Evolutionary conservation across 805 yeast species (phyloP).

Genomic region (Myxozyma monticola): DNA sequence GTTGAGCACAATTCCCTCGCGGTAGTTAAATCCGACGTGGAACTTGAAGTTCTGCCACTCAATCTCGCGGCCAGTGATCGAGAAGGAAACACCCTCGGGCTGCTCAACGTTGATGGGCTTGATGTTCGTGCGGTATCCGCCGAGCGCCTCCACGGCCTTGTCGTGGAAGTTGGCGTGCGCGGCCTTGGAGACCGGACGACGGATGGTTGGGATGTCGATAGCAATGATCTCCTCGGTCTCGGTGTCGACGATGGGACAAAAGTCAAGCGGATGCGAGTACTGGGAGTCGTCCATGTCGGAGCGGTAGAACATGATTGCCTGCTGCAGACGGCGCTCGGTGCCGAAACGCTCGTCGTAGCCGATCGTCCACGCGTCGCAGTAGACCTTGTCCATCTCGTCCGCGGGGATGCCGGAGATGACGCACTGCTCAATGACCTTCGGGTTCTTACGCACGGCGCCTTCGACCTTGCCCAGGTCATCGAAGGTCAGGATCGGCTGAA

Average conservation of each 20-base stretch:
- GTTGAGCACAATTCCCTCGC: conserved; percentile 79
- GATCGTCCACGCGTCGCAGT: conserved; percentile 71
- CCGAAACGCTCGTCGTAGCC: conserved; percentile 81
- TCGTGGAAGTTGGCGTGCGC: conserved; percentile 73
- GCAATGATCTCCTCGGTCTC: conserved; percentile 65
- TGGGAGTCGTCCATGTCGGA: conserved; percentile 74
- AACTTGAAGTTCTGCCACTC: conserved; percentile 76
- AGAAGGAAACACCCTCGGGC: conserved; percentile 81
- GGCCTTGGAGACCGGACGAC: conserved; percentile 68
- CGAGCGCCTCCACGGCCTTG: conserved; percentile 56
- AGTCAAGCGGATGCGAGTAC: conserved; percentile 68
- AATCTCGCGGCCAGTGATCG: conserved; percentile 66
- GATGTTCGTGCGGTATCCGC: conserved; percentile 61
- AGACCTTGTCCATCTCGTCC: conserved; percentile 57
- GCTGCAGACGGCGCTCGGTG: conserved; percentile 69
- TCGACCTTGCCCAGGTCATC: conserved; percentile 66
- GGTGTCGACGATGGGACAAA: conserved; percentile 79
- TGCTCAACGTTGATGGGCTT: conserved; percentile 72
- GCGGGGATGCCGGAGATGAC: conserved; percentile 66
- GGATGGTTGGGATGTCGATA: conserved; percentile 72
- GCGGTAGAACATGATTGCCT: conserved; percentile 78
- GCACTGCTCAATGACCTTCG: conserved; percentile 71
- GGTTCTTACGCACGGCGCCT: conserved; percentile 65
- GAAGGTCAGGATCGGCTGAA: conserved; percentile 73
- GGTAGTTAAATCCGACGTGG: conserved; percentile 81